phyloP scores from a whole-genome alignment of 2,329 filamentous ascomycete genomes.

The Colletotrichum higginsianum region DNA sequence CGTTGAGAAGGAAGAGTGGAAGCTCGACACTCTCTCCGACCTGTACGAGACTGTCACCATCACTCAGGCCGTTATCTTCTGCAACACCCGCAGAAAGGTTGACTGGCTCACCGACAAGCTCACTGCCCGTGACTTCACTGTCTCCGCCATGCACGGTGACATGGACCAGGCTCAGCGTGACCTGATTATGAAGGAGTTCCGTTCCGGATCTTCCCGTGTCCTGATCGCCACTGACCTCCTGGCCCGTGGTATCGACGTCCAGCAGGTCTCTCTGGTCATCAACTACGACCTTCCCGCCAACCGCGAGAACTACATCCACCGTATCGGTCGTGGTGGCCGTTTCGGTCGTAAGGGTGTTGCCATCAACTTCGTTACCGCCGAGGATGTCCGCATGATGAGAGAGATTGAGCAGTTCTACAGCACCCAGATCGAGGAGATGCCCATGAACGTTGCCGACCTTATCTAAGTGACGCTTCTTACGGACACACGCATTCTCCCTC shows the following conservation, averaged over 20 bases:
- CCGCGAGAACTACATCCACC: slow-evolving; percentile 99
- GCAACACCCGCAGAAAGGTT: slow-evolving; percentile 99
- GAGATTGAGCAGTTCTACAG: slow-evolving; percentile 99
- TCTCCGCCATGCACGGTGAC: slow-evolving; percentile 99
- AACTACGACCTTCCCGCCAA: slow-evolving; percentile 99
- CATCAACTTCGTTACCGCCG: slow-evolving; percentile 99
- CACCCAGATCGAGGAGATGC: slow-evolving; percentile 99
- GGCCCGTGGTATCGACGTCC: slow-evolving; percentile 99
- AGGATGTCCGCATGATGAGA: slow-evolving; percentile 99
- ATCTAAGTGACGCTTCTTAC: slow-evolving; percentile 66
- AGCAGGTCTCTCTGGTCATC: slow-evolving; percentile 99
- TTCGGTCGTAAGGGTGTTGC: slow-evolving; percentile 99
- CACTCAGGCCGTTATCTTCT: slow-evolving; percentile 99
- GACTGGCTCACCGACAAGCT: slow-evolving; percentile 99
- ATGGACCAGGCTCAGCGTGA: slow-evolving; percentile 99
- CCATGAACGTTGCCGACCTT: slow-evolving; percentile 89
- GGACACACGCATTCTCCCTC: slow-evolving; percentile 38
- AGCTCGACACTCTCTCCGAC: slow-evolving; percentile 98
- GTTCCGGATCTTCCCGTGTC: slow-evolving; percentile 97
- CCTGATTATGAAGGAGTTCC: slow-evolving; percentile 99
- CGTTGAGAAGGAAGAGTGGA: slow-evolving; percentile 99
- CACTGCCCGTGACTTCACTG: slow-evolving; percentile 97
- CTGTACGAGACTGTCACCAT: slow-evolving; percentile 99
- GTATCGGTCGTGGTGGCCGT: slow-evolving; percentile 99
- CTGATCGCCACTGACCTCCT: slow-evolving; percentile 98